A percentile compares a stretch with the other conserved stretches of the same genome.
Conservation (phyloP, 495 filamentous ascomycete genomes). For the Penicillium pulvis region DNA sequence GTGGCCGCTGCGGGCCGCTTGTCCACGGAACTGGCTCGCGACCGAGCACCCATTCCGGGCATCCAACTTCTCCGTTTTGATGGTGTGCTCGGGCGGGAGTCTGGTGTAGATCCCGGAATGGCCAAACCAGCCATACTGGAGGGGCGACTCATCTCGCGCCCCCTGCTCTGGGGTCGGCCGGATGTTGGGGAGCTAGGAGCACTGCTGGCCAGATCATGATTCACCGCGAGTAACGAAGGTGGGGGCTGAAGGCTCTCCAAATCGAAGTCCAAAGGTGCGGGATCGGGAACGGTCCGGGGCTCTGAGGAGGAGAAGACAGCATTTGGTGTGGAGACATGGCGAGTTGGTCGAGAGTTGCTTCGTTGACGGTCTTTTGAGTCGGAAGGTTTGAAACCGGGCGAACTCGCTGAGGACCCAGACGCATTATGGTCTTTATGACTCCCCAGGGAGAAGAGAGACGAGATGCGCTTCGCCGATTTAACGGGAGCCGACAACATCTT, state of each 20-base stretch:
- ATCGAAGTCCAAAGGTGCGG: slow-evolving; percentile 33
- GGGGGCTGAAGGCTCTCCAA: slow-evolving; percentile 44
- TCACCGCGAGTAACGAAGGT: slow-evolving; percentile 45
- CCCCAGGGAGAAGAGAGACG: slow-evolving; percentile 49
- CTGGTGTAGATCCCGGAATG: slow-evolving; percentile 39
- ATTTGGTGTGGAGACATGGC: slow-evolving; percentile 41
- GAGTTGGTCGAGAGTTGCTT: slow-evolving; percentile 41
- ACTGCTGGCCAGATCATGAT: slow-evolving; percentile 43
- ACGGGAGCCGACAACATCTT: slow-evolving; percentile 51
- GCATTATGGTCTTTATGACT: slow-evolving; percentile 39
- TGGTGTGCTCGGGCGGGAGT: slow-evolving; percentile 44
- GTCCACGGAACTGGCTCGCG: slow-evolving; percentile 41
- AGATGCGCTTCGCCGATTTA: slow-evolving; percentile 53
- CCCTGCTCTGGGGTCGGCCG: slow-evolving; percentile 42
- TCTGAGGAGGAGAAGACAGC: slow-evolving; percentile 28
- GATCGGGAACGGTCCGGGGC: slow-evolving; percentile 30
- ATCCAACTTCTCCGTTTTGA: slow-evolving; percentile 58
- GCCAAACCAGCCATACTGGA: slow-evolving; percentile 40
- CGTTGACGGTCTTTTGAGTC: slow-evolving; percentile 29
- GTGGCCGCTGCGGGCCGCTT: slow-evolving; percentile 19
- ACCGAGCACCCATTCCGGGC: slow-evolving; percentile 52
- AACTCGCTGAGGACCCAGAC: slow-evolving; percentile 9
- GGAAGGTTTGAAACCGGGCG: slow-evolving; percentile 17
- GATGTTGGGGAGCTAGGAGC: slow-evolving; percentile 35
- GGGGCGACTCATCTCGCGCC: slow-evolving; percentile 41